Evolutionary conservation across 2,329 filamentous ascomycete species (phyloP).

Genomic region (Helicocarpus griseus): DNA sequence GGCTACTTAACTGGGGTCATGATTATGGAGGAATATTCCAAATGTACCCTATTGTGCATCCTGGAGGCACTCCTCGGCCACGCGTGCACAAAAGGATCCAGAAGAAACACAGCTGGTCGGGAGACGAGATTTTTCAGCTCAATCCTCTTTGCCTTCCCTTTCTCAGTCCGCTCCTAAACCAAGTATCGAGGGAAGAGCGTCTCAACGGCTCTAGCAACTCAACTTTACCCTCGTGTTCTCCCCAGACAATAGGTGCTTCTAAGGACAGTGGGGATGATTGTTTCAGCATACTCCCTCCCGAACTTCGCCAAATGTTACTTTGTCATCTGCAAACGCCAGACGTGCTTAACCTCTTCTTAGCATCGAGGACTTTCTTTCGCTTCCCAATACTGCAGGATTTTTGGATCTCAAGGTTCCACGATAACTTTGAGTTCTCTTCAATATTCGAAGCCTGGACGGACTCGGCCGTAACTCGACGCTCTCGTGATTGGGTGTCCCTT

Average conservation of each 20-base stretch:
- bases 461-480: not conserved
- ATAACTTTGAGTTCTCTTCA: not conserved
- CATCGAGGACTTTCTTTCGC: not conserved
- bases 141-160: not conserved
- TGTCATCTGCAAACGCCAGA: not conserved
- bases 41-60: not conserved
- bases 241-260: not conserved
- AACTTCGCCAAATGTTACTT: not conserved
- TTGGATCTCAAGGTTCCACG: not conserved
- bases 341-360: not conserved
- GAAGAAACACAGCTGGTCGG: not conserved
- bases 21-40: slow-evolving; percentile 1
- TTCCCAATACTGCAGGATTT: not conserved
- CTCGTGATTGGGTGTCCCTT: not conserved
- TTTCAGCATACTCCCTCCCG: not conserved
- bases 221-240: not conserved
- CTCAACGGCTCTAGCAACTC: not conserved
- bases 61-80: not conserved
- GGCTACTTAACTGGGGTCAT: not conserved
- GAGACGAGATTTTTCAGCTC: not conserved
- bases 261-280: not conserved
- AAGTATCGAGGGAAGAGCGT: not conserved
- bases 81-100: not conserved
- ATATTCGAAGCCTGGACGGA: not conserved
- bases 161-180: not conserved